These are phyloP conservation scores for Eruca vesicaria DNA, from an alignment of 441 rosid genomes.

Conservation along the genomic window DNA sequence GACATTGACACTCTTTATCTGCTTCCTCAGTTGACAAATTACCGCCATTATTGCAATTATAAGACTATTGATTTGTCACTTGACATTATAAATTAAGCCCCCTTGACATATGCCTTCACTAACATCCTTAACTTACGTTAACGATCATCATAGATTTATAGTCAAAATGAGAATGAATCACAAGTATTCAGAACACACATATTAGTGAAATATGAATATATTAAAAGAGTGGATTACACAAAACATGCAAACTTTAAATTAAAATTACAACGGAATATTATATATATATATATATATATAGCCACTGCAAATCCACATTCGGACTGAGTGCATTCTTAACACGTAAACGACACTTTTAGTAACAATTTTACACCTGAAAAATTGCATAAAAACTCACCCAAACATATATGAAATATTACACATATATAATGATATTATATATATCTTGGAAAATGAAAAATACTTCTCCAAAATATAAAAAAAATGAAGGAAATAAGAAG, in stretches of 20 bases:
- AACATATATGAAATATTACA: conserved; percentile 29
- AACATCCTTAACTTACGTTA: conserved; percentile 16
- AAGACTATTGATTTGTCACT: neutral
- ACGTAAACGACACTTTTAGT: conserved; percentile 11
- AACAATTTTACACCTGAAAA: conserved; percentile 32
- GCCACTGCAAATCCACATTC: conserved; percentile 56
- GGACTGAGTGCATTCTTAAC: conserved; percentile 54
- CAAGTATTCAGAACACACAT: neutral
- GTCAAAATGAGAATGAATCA: conserved; percentile 8
- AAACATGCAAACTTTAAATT: conserved; percentile 28
- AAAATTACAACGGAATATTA: conserved; percentile 23
- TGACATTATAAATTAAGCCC: neutral
- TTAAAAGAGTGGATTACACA: conserved; percentile 19
- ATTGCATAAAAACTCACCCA: conserved; percentile 35
- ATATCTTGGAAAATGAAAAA: conserved; percentile 36
- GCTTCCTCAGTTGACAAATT: conserved; percentile 10
- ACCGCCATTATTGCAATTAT: neutral
- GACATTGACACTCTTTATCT: conserved; percentile 12
- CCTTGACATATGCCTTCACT: conserved; percentile 19
- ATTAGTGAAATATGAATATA: neutral
- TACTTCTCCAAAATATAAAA: conserved; percentile 39
- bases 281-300: conserved; percentile 22
- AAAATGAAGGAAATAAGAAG: conserved; percentile 22
- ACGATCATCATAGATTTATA: conserved; percentile 9
- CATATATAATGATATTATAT: conserved; percentile 8